Percentiles rank a stretch among this genome's conserved stretches.
Evolutionary conservation across 1,139 yeast species (phyloP).

Genomic region (Nakaseomyces uthaithaninus): DNA sequence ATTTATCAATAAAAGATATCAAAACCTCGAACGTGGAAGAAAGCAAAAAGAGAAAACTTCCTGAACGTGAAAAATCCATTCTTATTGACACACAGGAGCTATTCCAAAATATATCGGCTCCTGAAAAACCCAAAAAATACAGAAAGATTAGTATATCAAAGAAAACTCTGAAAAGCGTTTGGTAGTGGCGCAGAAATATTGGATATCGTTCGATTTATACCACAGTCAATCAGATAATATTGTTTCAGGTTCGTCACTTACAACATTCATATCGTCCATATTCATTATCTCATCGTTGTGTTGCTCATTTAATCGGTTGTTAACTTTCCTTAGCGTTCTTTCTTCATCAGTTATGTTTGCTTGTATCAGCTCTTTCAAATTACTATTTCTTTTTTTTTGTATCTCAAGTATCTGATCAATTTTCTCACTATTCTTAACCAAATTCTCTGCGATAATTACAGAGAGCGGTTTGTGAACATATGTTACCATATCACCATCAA

Average conservation of each 20-base stretch:
- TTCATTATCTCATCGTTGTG: conserved; percentile 13
- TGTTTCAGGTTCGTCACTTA: conserved; percentile 12
- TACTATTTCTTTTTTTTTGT: conserved; percentile 9
- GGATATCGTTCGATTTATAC: neutral
- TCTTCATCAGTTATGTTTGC: neutral
- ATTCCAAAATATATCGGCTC: neutral
- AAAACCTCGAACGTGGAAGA: neutral
- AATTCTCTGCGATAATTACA: conserved; percentile 10
- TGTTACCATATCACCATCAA: conserved; percentile 18
- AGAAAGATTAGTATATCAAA: conserved; percentile 31
- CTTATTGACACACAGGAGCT: conserved; percentile 11
- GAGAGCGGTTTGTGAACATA: conserved; percentile 13
- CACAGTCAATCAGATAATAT: conserved; percentile 7
- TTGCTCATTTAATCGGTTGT: conserved; percentile 1
- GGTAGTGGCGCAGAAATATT: conserved; percentile 12
- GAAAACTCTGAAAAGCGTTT: conserved; percentile 27
- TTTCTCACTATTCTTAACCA: conserved; percentile 12
- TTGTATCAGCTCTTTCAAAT: conserved; percentile 8
- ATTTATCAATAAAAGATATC: conserved; percentile 17
- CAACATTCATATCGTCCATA: conserved; percentile 14
- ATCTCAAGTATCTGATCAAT: conserved; percentile 10
- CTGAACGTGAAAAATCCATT: conserved; percentile 15
- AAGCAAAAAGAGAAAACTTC: conserved; percentile 21
- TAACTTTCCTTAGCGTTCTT: neutral
- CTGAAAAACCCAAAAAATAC: conserved; percentile 18